Evolutionary conservation across 495 filamentous ascomycete species (phyloP).

Genomic region (Astrothelium macrocarpum): DNA sequence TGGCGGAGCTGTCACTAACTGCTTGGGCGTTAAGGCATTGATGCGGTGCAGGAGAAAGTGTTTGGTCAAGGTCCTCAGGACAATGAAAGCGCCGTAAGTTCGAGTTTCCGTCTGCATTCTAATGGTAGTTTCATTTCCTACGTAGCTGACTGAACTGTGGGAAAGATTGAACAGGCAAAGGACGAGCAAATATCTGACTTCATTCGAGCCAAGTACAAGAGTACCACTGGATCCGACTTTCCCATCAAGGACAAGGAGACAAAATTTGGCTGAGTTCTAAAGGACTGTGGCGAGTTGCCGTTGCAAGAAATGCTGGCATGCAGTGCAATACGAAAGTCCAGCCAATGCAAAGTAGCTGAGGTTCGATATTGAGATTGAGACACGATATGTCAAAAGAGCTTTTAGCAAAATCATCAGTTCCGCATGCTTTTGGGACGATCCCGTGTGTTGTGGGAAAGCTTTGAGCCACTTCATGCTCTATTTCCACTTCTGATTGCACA

Average conservation of each 20-base stretch:
- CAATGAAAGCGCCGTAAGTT: constrained; percentile 52
- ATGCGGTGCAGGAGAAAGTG: constrained; percentile 56
- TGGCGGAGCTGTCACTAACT: neutral
- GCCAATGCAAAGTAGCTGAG: too few species aligned
- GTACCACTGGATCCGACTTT: constrained; percentile 48
- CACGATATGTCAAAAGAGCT: too few species aligned
- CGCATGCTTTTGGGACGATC: too few species aligned
- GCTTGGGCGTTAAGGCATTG: constrained; percentile 42
- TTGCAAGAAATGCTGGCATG: too few species aligned
- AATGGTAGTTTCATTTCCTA: neutral
- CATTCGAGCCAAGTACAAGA: constrained; percentile 56
- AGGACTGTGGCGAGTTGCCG: neutral
- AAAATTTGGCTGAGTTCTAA: constrained; percentile 20
- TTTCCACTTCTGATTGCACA: too few species aligned
- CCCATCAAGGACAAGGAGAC: constrained; percentile 54
- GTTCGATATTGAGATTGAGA: too few species aligned
- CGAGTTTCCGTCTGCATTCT: neutral
- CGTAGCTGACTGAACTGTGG: neutral
- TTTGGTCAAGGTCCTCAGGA: constrained; percentile 54
- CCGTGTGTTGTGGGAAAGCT: too few species aligned
- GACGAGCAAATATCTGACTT: constrained; percentile 52
- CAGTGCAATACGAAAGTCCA: too few species aligned
- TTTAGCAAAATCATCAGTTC: too few species aligned
- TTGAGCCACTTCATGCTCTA: neutral
- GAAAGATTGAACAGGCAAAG: constrained; percentile 53